A percentile compares a stretch with the other conserved stretches of the same genome.
These are phyloP conservation scores for Saprolegnia parasitica DNA, from an alignment of 352 stramenopile genomes.

Conservation along the genomic window DNA sequence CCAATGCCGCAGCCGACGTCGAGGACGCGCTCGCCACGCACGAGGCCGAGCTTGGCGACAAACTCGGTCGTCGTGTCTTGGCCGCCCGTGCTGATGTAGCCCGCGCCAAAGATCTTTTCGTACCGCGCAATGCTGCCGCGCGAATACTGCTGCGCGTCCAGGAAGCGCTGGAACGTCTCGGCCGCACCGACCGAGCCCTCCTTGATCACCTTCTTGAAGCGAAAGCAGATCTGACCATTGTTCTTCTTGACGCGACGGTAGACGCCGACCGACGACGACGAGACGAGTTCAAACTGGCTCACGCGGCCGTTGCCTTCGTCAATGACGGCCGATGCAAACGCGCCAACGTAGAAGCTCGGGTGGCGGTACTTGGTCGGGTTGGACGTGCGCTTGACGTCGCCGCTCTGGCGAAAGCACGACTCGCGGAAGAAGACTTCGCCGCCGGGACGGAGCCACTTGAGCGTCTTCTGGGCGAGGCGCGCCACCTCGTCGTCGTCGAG, in stretches of 20 bases:
- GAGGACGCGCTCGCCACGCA: constrained; percentile 61
- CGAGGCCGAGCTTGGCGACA: constrained; percentile 57
- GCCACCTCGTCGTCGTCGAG: constrained; percentile 53
- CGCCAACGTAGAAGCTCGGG: constrained; percentile 55
- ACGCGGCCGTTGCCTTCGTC: constrained; percentile 41
- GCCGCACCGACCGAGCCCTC: no score
- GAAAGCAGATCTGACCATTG: constrained; percentile 75
- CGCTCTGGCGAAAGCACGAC: constrained; percentile 62
- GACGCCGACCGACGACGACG: constrained; percentile 51
- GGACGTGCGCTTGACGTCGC: constrained; percentile 49
- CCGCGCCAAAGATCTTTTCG: constrained; percentile 67
- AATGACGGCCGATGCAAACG: constrained; percentile 46
- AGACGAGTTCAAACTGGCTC: constrained; percentile 62
- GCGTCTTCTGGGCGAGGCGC: constrained; percentile 48
- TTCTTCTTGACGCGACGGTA: constrained; percentile 80
- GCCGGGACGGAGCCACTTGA: constrained; percentile 58
- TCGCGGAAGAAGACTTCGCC: constrained; percentile 66
- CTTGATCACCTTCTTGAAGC: no score
- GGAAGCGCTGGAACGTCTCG: constrained; percentile 61
- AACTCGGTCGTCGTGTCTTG: constrained; percentile 67
- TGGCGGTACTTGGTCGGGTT: constrained; percentile 71
- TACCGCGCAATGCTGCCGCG: constrained; percentile 64
- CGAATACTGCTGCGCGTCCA: constrained; percentile 68
- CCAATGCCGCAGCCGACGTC: constrained; percentile 89
- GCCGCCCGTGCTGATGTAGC: constrained; percentile 67